phyloP scores from a whole-genome alignment of 352 stramenopile species.

The Blastocystis hominis region DNA sequence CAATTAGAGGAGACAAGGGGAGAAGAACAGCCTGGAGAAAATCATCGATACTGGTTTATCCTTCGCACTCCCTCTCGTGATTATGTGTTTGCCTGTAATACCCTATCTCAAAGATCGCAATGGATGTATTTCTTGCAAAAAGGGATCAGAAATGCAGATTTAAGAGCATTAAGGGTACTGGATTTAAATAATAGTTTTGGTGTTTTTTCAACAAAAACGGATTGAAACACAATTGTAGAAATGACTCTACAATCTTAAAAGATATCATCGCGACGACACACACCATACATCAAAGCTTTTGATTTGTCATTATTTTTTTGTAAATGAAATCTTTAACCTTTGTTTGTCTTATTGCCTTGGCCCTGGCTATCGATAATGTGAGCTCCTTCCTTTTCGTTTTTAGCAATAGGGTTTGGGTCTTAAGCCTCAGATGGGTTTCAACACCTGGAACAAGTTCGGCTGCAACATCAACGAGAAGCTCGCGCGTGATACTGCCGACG shows the following conservation, averaged over 20 bases:
- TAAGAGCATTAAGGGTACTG: neutral
- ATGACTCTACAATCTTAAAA: neutral
- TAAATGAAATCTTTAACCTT: neutral
- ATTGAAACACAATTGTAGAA: neutral
- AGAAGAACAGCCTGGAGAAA: conserved; percentile 30
- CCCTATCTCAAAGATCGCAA: neutral
- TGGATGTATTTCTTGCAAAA: conserved; percentile 48
- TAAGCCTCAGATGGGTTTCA: conserved; percentile 60
- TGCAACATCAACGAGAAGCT: conserved; percentile 61
- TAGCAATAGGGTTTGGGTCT: conserved; percentile 26
- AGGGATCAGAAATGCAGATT: neutral
- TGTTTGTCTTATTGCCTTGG: conserved; percentile 18
- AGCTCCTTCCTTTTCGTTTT: neutral
- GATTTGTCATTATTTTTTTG: neutral
- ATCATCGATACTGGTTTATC: conserved; percentile 56
- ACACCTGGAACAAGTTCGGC: conserved; percentile 61
- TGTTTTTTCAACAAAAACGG: neutral
- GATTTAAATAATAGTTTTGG: neutral
- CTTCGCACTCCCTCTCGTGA: conserved; percentile 43
- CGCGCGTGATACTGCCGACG: conserved; percentile 60
- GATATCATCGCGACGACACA: neutral
- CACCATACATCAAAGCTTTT: neutral
- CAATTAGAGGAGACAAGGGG: conserved; percentile 3
- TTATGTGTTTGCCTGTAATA: conserved; percentile 56
- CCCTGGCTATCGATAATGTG: conserved; percentile 37